Evolutionary conservation across 768 basidiomycete genomes (phyloP), one percentile per base, ranked within the genome.

Genomic region (Porpolomopsis calyptriformis): DNA sequence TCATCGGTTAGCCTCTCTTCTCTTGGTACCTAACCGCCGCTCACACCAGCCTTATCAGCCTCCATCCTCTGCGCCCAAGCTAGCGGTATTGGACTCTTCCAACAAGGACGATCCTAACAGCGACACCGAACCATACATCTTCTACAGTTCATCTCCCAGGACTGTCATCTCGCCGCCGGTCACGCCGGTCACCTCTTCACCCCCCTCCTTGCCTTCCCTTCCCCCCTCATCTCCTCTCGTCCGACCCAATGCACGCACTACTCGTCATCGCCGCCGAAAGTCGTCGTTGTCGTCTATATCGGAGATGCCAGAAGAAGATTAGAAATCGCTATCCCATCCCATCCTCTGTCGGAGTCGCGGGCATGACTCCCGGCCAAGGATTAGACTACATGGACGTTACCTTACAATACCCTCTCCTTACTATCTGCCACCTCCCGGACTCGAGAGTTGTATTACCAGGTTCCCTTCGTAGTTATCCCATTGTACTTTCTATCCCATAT

Each of bases 221-320:
- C 27, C 24, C 20, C 8, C 26, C 3, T 14, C 12, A n/a, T 7
- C 23, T 14, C 9, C 23, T 14, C 18, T 27, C 23, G 4, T 24
- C 5, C 20, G 7, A 14, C 18, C 7, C 19, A 16, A 3, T 24
- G 10, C n/a, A 10, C 11, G 12, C 11, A 8, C 8, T 23, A 8
- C 25, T 27, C 12, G 25, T 12, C 6, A 41, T n/a, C 45, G 25
- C n/a, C 45, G 45, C 9, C 45, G 45, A 37, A 25, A 19, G 10
- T n/a, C 22, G 6, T 36, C 45, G 16, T 33, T 46, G 10, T 37
- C 45, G 8, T 36, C 45, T 16, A 46, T 46, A 10, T 37, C 45
- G 34, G 45, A 46, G 27, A 9, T 46, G 24, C 45, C 45, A 9
- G 45, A 46, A 26, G 45, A 46, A 33, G 45, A 46, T 24, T 46